Evolutionary conservation across 352 stramenopile genomes (phyloP).

Genomic region (Peronospora destructor): DNA sequence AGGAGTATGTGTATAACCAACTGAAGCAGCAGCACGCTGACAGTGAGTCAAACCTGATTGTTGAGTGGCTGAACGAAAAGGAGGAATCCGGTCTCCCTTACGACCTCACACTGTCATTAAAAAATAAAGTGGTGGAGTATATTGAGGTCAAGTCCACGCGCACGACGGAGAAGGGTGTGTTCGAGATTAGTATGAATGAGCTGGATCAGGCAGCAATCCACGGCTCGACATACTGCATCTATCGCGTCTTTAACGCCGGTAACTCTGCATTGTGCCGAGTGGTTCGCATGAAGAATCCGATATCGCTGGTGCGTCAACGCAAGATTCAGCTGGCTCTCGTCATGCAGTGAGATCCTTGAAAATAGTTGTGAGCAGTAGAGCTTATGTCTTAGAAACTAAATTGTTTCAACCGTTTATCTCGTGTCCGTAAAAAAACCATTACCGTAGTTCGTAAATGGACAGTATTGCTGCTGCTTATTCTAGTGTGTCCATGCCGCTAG

Average conservation of each 20-base stretch:
- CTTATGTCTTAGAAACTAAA: constrained; percentile 4
- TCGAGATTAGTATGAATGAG: constrained; percentile 88
- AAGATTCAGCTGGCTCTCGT: constrained; percentile 75
- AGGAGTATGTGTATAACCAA: constrained; percentile 79
- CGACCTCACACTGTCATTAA: constrained; percentile 56
- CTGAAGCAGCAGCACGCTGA: constrained; percentile 40
- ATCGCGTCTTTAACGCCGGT: constrained; percentile 80
- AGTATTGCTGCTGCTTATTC: constrained; percentile 25
- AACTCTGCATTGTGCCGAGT: constrained; percentile 63
- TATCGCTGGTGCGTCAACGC: constrained; percentile 72
- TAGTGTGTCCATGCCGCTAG: constrained; percentile 48
- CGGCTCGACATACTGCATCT: constrained; percentile 77
- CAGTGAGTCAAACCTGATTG: constrained; percentile 32
- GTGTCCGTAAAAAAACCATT: constrained; percentile 1
- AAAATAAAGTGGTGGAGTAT: constrained; percentile 60
- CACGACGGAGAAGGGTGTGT: constrained; percentile 82
- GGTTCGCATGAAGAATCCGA: constrained; percentile 79
- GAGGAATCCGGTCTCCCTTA: constrained; percentile 81
- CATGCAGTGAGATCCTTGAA: constrained; percentile 47
- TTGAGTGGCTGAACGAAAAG: constrained; percentile 71
- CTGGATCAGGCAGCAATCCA: constrained; percentile 73
- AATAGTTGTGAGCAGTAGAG: constrained; percentile 5
- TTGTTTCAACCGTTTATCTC: constrained; percentile 11
- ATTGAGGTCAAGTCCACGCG: constrained; percentile 83
- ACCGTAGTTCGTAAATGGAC: not conserved